These are phyloP conservation scores for Kokia cookei DNA, from an alignment of 441 rosid genomes.

Conservation along the genomic window DNA sequence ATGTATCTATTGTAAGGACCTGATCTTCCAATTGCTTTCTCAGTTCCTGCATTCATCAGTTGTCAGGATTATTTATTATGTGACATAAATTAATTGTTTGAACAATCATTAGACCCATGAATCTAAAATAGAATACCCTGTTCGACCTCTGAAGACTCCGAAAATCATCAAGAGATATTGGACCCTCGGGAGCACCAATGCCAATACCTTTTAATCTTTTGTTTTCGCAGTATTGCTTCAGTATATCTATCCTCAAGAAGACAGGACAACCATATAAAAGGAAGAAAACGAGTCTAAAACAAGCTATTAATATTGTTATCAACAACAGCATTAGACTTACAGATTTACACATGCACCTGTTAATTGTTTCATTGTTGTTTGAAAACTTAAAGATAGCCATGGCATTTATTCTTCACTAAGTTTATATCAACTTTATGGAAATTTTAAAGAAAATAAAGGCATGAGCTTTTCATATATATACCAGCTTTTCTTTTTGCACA, in stretches of 20 bases:
- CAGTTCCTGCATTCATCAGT: slow-evolving; percentile 52
- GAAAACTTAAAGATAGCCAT: not conserved
- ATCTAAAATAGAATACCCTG: slow-evolving; percentile 37
- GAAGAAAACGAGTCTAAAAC: not conserved
- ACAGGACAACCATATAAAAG: not conserved
- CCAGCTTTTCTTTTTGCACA: slow-evolving; percentile 77
- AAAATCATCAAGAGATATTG: slow-evolving; percentile 93
- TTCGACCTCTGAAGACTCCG: slow-evolving; percentile 93
- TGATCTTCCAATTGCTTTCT: slow-evolving; percentile 90
- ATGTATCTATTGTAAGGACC: slow-evolving; percentile 60
- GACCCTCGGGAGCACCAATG: slow-evolving; percentile 93
- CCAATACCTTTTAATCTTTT: slow-evolving; percentile 87
- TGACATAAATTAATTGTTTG: not conserved
- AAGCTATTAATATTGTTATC: not conserved
- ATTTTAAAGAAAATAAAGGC: not conserved
- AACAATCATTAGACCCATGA: slow-evolving; percentile 11
- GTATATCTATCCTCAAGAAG: not conserved
- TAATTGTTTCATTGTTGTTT: not conserved
- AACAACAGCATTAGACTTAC: not conserved
- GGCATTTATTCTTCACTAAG: not conserved
- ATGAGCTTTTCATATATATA: slow-evolving; percentile 14
- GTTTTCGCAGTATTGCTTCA: slow-evolving; percentile 27
- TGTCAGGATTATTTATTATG: not conserved
- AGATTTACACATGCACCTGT: not conserved
- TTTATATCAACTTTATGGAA: not conserved